phyloP scores from a whole-genome alignment of 345 rosid genomes.

The Syzygium aqueum region DNA sequence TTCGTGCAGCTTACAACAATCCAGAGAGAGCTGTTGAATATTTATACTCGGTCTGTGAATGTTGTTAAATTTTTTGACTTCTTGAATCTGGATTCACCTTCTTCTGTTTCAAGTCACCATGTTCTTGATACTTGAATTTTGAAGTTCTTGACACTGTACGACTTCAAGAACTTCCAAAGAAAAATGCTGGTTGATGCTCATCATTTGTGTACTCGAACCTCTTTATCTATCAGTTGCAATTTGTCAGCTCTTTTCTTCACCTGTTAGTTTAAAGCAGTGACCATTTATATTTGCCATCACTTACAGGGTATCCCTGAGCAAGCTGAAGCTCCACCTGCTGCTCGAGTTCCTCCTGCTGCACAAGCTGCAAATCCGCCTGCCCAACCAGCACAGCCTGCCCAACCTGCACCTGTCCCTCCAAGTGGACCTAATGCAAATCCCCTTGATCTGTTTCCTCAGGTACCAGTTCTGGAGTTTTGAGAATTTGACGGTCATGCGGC shows the following conservation, averaged over 20 bases:
- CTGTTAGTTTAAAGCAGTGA: background rate
- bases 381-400: conserved; percentile 46
- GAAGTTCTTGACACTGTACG: background rate
- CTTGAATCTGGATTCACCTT: background rate
- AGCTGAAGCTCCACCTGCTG: conserved; percentile 51
- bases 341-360: conserved; percentile 26
- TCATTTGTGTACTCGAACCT: background rate
- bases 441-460: conserved; percentile 93
- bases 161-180: background rate
- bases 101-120: background rate
- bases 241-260: background rate
- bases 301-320: conserved; percentile 73
- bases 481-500: background rate
- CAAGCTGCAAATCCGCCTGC: conserved; percentile 47
- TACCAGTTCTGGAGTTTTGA: conserved; percentile 1
- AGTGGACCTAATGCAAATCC: conserved; percentile 87
- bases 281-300: background rate
- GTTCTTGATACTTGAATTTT: background rate
- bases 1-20: conserved; percentile 88
- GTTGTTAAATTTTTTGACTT: background rate
- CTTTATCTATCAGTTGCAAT: background rate
- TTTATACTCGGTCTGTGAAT: conserved; percentile 62
- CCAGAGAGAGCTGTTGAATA: conserved; percentile 99
- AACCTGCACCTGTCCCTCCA: conserved; percentile 37
- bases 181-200: background rate